Percentiles rank a stretch among this genome's conserved stretches.
Conservation (phyloP, 2,329 filamentous ascomycete genomes). For the Trichoderma atrobrunneum region DNA sequence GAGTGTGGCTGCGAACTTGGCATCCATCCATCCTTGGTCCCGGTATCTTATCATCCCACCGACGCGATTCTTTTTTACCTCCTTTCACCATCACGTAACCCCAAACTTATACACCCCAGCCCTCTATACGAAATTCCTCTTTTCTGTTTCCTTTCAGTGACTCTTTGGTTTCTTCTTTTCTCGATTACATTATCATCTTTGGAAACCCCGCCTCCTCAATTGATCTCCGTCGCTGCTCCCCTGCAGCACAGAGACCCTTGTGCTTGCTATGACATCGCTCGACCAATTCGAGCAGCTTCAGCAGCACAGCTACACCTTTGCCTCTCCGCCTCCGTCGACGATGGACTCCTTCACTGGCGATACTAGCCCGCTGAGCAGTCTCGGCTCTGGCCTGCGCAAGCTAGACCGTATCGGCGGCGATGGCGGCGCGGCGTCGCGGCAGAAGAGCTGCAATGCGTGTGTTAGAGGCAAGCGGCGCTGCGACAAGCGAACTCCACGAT, state of each 20-base stretch:
- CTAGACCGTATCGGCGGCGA: background rate
- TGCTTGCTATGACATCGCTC: constrained; percentile 5
- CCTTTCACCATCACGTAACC: background rate
- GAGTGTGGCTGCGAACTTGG: background rate
- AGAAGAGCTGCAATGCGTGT: constrained; percentile 50
- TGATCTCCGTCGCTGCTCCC: background rate
- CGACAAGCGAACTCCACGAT: constrained; percentile 44
- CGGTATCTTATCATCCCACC: constrained; percentile 5
- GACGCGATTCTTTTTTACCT: constrained; percentile 2
- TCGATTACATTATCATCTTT: background rate
- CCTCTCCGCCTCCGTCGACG: background rate
- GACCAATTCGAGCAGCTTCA: background rate
- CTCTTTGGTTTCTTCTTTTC: background rate
- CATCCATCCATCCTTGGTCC: background rate
- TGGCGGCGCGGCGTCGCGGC: constrained; percentile 41
- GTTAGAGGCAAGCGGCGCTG: constrained; percentile 48
- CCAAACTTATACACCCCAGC: background rate
- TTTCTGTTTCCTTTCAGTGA: background rate
- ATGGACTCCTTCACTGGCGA: constrained; percentile 14
- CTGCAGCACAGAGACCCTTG: background rate
- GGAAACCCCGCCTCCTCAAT: background rate
- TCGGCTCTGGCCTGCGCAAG: background rate
- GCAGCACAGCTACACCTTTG: background rate
- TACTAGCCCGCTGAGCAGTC: background rate
- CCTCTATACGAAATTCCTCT: background rate